Evolutionary conservation across 163 green algal species (phyloP).

Genomic region (Chlamydomonas reinhardtii): DNA sequence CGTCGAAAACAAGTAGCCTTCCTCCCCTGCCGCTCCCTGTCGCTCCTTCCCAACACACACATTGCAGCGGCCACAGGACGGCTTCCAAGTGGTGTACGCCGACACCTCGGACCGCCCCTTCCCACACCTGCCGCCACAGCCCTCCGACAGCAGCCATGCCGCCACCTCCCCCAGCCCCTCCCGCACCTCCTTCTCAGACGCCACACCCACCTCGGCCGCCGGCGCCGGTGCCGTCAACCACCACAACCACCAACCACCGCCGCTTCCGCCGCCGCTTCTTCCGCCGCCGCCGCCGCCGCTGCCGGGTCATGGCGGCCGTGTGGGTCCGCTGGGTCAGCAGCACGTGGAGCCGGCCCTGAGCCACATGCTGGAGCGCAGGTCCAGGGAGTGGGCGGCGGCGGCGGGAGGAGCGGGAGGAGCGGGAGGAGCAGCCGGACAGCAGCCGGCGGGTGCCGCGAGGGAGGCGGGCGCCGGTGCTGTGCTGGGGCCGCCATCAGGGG

Average conservation of each 20-base stretch:
- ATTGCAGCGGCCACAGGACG: background rate
- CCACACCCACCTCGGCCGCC: no score
- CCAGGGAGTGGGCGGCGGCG: no score
- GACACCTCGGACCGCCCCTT: conserved; percentile 37
- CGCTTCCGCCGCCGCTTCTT: background rate
- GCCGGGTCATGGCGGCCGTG: background rate
- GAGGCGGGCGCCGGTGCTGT: no score
- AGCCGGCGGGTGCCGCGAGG: background rate
- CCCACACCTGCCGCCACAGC: conserved; percentile 33
- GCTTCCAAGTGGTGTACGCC: background rate
- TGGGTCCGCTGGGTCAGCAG: no score
- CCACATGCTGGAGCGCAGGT: no score
- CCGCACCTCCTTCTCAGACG: background rate
- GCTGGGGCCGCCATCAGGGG: no score
- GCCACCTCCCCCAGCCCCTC: no score
- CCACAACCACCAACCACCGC: background rate
- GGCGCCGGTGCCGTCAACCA: background rate
- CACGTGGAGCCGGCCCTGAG: no score
- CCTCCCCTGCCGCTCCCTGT: no score
- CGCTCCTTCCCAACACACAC: no score
- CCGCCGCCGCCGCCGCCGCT: no score
- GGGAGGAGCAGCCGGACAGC: background rate
- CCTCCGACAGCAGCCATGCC: background rate
- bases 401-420: background rate
- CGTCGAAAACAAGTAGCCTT: no score